These are phyloP conservation scores for Rosa multiflora DNA, from an alignment of 306 rosid species.

Conservation along the genomic window DNA sequence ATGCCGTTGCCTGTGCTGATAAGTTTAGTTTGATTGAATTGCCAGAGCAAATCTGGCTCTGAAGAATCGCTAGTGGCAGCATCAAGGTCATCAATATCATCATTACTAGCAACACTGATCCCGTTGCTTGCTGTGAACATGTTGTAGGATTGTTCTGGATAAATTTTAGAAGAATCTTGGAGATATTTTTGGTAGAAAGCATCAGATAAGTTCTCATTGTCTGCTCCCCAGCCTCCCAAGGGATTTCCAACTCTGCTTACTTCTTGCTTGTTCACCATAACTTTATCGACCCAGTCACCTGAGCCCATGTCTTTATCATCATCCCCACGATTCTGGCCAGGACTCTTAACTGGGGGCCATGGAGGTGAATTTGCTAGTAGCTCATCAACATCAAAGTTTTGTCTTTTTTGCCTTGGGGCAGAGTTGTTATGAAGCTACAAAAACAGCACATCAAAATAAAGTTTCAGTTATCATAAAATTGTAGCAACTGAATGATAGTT, in stretches of 20 bases:
- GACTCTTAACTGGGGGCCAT: constrained; percentile 79
- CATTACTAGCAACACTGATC: constrained; percentile 58
- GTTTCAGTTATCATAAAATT: constrained; percentile 13
- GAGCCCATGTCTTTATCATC: constrained; percentile 70
- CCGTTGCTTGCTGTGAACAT: constrained; percentile 59
- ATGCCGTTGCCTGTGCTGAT: constrained; percentile 47
- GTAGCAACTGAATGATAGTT: constrained; percentile 6
- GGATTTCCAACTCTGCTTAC: constrained; percentile 50
- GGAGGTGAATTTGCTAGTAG: constrained; percentile 74
- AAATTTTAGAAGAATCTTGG: constrained; percentile 69
- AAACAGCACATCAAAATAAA: constrained; percentile 24
- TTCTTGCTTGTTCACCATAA: constrained; percentile 95
- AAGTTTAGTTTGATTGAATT: constrained; percentile 69
- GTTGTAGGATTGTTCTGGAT: constrained; percentile 59
- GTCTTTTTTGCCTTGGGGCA: constrained; percentile 52
- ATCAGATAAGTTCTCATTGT: constrained; percentile 62
- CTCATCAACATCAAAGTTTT: constrained; percentile 86
- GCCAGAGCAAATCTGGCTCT: constrained; percentile 94
- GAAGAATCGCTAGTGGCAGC: constrained; percentile 96
- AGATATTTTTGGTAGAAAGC: constrained; percentile 81
- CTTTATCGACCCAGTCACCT: constrained; percentile 95
- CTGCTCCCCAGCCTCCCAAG: constrained; percentile 72
- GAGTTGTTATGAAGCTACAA: constrained; percentile 59
- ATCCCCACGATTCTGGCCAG: constrained; percentile 56
- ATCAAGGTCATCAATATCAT: constrained; percentile 79